These are phyloP conservation scores for Iberis pinnata DNA, from an alignment of 345 rosid genomes.

Conservation along the genomic window DNA sequence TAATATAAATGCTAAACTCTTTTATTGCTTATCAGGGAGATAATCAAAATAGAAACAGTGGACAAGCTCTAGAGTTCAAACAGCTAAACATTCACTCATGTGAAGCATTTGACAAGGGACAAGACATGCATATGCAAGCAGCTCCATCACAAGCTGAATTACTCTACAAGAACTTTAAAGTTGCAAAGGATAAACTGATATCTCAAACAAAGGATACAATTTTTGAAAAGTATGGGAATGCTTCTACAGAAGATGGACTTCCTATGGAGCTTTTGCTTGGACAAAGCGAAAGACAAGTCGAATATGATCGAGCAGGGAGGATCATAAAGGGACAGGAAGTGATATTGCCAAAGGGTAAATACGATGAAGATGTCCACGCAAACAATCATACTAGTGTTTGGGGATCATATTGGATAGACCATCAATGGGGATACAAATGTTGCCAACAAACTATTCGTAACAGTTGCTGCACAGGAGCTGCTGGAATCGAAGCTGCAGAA, in stretches of 20 bases:
- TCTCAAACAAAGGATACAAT: constrained; percentile 44
- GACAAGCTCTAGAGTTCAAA: constrained; percentile 68
- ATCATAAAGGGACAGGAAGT: constrained; percentile 58
- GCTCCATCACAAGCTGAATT: constrained; percentile 77
- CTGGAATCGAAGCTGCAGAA: constrained; percentile 90
- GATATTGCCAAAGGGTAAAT: constrained; percentile 59
- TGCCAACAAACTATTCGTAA: constrained; percentile 72
- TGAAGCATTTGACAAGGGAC: constrained; percentile 48
- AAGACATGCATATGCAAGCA: constrained; percentile 64
- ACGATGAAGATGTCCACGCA: constrained; percentile 51
- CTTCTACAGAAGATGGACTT: constrained; percentile 51
- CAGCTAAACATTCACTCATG: constrained; percentile 28
- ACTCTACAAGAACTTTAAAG: constrained; percentile 38
- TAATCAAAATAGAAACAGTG: constrained; percentile 62
- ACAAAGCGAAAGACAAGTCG: constrained; percentile 62
- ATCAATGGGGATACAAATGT: constrained; percentile 89
- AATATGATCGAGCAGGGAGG: constrained; percentile 62
- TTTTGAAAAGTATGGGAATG: constrained; percentile 57
- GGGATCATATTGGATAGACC: constrained; percentile 93
- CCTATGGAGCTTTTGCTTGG: constrained; percentile 60
- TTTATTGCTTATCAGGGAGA: constrained; percentile 43
- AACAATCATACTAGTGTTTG: constrained; percentile 76
- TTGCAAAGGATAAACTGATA: constrained; percentile 47
- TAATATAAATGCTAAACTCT: neutral
- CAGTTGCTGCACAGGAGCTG: constrained; percentile 84